Base-by-base conservation (phyloP, 257 asterid genomes). In the Cruciata laevipes region DNA sequence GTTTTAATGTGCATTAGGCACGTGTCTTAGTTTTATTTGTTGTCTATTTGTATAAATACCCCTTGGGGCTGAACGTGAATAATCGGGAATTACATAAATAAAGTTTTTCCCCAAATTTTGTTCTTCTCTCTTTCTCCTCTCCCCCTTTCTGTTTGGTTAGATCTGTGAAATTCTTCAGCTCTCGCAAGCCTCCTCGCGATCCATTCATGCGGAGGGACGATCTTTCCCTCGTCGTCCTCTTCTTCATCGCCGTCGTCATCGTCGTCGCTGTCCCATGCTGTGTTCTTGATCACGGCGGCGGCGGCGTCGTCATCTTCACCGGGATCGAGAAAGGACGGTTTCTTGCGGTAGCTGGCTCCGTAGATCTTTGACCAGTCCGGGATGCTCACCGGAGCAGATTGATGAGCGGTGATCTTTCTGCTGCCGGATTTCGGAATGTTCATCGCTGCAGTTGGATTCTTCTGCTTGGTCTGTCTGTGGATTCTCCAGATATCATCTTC, bases 121-220 rank as follows among this genome's bases (percentile, higher is more conserved):
- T n/a, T n/a, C n/a, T n/a, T n/a, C n/a, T n/a, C n/a, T n/a, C n/a
- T n/a, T n/a, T n/a, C n/a, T n/a, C n/a, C n/a, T n/a, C n/a, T n/a
- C n/a, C n/a, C n/a, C n/a, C n/a, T n/a, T n/a, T n/a, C n/a, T n/a
- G n/a, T n/a, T n/a, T n/a, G n/a, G n/a, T n/a, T n/a, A n/a, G n/a
- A n/a, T n/a, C n/a, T n/a, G n/a, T n/a, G n/a, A n/a, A n/a, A n/a
- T n/a, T n/a, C n/a, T n/a, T n/a, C n/a, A n/a, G 62, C 71, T 40
- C 81, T 77, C 2, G 78, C 85, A 24, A 76, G 69, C 47, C 65
- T 83, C 62, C 63, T 83, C 7, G 89, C 89, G 2, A 83, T 70
- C 82, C 78, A 81, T 79, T 83, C 83, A 70, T 88, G 95, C 6
- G 92, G 92, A n/a, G 95, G 88, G 4, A 83, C 47, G 69, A 81